Evolutionary conservation across 495 filamentous ascomycete genomes (phyloP).

Genomic region (Talaromyces proteolyticus): DNA sequence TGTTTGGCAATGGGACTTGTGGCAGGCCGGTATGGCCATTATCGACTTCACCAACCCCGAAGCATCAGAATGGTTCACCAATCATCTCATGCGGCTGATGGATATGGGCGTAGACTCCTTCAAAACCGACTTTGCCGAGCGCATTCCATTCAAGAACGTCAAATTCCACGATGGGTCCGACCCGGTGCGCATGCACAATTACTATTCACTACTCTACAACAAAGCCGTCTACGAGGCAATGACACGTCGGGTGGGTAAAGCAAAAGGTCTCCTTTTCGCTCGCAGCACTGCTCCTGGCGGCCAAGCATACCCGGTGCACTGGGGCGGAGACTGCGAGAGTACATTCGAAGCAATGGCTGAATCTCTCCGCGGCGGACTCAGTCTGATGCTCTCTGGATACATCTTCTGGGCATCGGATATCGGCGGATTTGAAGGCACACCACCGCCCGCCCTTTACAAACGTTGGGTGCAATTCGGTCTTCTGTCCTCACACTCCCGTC

Average conservation of each 20-base stretch:
- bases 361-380: slow-evolving; percentile 62
- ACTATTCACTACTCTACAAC: slow-evolving; percentile 67
- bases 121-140: slow-evolving; percentile 72
- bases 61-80: slow-evolving; percentile 54
- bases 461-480: slow-evolving; percentile 71
- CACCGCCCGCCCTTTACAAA: slow-evolving; percentile 65
- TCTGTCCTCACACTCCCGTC: slow-evolving; percentile 58
- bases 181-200: slow-evolving; percentile 66
- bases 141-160: slow-evolving; percentile 59
- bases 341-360: slow-evolving; percentile 71
- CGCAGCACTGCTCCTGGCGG: slow-evolving; percentile 60
- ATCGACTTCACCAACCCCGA: slow-evolving; percentile 70
- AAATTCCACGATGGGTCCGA: slow-evolving; percentile 51
- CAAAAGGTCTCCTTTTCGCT: slow-evolving; percentile 61
- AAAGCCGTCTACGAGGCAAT: slow-evolving; percentile 61
- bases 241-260: slow-evolving; percentile 48
- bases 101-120: slow-evolving; percentile 62
- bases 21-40: slow-evolving; percentile 71
- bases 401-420: slow-evolving; percentile 69
- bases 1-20: slow-evolving; percentile 69
- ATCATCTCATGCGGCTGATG: slow-evolving; percentile 53
- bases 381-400: slow-evolving; percentile 59
- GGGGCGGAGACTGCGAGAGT: slow-evolving; percentile 66
- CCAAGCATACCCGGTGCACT: slow-evolving; percentile 61
- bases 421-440: slow-evolving; percentile 66